These are phyloP conservation scores for Puccinellia tenuiflora DNA, from an alignment of 176 grass and related monocot species.

Conservation along the genomic window DNA sequence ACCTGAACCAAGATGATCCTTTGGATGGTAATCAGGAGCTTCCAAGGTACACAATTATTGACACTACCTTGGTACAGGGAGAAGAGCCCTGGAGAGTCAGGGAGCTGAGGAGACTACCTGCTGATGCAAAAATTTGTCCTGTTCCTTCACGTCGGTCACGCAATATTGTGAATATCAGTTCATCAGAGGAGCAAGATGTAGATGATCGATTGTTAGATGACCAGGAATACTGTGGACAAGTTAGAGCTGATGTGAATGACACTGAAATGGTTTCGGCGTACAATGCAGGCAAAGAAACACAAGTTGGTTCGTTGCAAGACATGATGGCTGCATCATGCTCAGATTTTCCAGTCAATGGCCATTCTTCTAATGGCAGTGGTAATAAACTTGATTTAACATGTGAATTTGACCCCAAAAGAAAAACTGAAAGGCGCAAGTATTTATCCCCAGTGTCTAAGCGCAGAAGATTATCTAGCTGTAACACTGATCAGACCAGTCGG, in stretches of 20 bases:
- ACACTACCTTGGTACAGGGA: constrained; percentile 74
- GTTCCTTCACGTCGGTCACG: constrained; percentile 19
- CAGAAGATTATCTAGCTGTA: constrained; percentile 71
- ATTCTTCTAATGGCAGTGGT: constrained; percentile 31
- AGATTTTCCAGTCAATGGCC: constrained; percentile 33
- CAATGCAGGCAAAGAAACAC: background rate
- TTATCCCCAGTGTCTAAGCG: constrained; percentile 75
- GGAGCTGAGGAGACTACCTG: constrained; percentile 71
- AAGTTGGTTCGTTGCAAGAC: constrained; percentile 14
- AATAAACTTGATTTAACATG: constrained; percentile 20
- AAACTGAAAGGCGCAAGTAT: constrained; percentile 57
- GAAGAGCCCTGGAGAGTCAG: constrained; percentile 57
- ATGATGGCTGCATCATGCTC: background rate
- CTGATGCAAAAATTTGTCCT: constrained; percentile 43
- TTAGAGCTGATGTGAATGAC: constrained; percentile 26
- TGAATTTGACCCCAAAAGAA: constrained; percentile 41
- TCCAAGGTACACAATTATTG: constrained; percentile 86
- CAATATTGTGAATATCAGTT: constrained; percentile 39
- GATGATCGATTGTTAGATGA: constrained; percentile 37
- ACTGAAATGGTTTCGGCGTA: constrained; percentile 21
- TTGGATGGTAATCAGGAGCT: constrained; percentile 52
- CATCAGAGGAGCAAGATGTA: constrained; percentile 42
- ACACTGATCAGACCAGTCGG: constrained; percentile 43
- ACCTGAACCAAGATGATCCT: constrained; percentile 27
- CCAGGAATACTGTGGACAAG: constrained; percentile 17